Evolutionary conservation across 129 eudicot species (phyloP).

Genomic region (Flaveria bidentis): DNA sequence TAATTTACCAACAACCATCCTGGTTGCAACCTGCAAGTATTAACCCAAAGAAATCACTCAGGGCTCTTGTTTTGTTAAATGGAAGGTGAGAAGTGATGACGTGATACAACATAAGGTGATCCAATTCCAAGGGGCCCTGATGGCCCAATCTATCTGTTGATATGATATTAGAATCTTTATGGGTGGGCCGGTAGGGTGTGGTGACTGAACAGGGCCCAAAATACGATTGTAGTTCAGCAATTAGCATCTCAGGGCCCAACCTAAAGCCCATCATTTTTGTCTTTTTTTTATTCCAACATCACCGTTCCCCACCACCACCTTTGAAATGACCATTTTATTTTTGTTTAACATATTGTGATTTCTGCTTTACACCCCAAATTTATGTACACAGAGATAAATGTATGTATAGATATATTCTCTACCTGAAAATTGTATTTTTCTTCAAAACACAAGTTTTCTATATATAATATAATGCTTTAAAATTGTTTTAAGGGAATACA

Average conservation of each 20-base stretch:
- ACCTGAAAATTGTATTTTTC: too few species aligned
- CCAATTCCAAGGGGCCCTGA: not conserved
- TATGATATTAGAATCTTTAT: conserved; percentile 33
- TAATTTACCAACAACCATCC: too few species aligned
- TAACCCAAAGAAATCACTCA: not conserved
- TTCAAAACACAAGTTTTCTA: too few species aligned
- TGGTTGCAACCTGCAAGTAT: too few species aligned
- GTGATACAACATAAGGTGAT: conserved; percentile 22
- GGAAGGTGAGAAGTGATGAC: not conserved
- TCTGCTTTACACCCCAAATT: too few species aligned
- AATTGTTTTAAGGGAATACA: too few species aligned
- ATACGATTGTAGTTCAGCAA: conserved; percentile 14
- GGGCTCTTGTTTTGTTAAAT: not conserved
- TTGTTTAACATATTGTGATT: not conserved
- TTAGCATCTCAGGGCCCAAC: conserved; percentile 2
- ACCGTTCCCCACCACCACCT: conserved; percentile 25
- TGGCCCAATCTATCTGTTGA: conserved; percentile 26
- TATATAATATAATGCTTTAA: too few species aligned
- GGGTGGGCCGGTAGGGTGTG: conserved; percentile 36
- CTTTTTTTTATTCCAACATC: conserved; percentile 27
- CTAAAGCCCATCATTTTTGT: conserved; percentile 37
- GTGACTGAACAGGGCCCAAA: conserved; percentile 10
- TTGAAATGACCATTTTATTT: conserved; percentile 35
- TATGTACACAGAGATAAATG: too few species aligned
- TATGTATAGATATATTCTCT: too few species aligned